Percentiles rank a stretch among this genome's conserved stretches.
Conservation (phyloP, 805 yeast genomes). For the Saccharomycopsis schoenii region DNA sequence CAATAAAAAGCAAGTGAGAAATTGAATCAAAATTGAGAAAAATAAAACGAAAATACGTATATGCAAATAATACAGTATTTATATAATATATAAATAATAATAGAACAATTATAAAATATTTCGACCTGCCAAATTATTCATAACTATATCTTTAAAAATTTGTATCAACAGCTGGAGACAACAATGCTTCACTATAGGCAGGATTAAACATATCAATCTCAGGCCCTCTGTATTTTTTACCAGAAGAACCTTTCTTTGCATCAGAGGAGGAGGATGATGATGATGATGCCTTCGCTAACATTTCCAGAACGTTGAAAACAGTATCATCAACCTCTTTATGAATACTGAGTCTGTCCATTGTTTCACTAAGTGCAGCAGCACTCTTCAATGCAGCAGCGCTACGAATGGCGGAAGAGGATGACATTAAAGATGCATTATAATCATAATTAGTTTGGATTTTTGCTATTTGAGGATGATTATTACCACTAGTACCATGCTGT, state of each 20-base stretch:
- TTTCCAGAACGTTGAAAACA: slow-evolving; percentile 12
- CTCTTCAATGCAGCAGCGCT: neutral
- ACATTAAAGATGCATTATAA: slow-evolving; percentile 19
- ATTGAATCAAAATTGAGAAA: too few species aligned
- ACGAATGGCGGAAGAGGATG: neutral
- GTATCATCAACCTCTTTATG: slow-evolving; percentile 16
- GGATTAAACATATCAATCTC: slow-evolving; percentile 19
- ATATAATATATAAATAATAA: too few species aligned
- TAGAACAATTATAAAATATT: neutral
- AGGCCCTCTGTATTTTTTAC: neutral
- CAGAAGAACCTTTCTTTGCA: neutral
- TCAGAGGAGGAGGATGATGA: neutral
- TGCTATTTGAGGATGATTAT: slow-evolving; percentile 24
- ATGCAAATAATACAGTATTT: too few species aligned
- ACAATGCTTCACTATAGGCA: slow-evolving; percentile 13
- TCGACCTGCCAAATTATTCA: too few species aligned
- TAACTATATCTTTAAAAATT: neutral
- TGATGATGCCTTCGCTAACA: slow-evolving; percentile 5
- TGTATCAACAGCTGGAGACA: slow-evolving; percentile 13
- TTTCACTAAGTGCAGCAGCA: neutral
- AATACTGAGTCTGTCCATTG: slow-evolving; percentile 1
- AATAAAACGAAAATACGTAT: too few species aligned
- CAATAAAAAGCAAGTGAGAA: too few species aligned
- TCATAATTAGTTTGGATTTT: slow-evolving; percentile 28
- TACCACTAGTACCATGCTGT: neutral